Base-by-base conservation (phyloP, 306 rosid species). In the Betula pendula region DNA sequence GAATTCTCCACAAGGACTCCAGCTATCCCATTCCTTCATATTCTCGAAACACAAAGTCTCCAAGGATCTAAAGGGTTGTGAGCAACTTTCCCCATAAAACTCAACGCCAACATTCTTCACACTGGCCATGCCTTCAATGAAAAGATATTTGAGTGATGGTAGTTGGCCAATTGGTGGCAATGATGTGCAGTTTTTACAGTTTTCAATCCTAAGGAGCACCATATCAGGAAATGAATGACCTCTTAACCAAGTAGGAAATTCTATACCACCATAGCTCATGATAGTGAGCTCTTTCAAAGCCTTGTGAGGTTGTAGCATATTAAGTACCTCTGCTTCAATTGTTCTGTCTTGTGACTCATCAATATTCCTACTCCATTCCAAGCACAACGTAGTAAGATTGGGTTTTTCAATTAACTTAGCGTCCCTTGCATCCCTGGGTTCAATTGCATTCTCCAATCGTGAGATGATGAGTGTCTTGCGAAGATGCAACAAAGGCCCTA, bases 181-280 rank as follows among this genome's bases (percentile, higher is more conserved):
- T 0, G 62, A 73, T 42, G n/a, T 44, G 48, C 69, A 73, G 0
- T 25, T 45, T 38, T 25, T 58, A 44, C 67, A 72, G 10, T 11
- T 38, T 40, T 53, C 24, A 35, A 72, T 52, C 8, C 16, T 38
- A 1, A 72, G 1, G 17, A 38, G 0, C 22, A 22, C 79, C 79
- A 75, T 49, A 8, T 50, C 8, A 8, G 42, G 63, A 31, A 75
- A 75, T 38, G 31, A 65, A 50, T 63, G 13, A 65, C 9, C 4
- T 49, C 65, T 59, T 1, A 75, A 14, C 72, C 79, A 75, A 6
- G 65, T 1, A 20, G 79, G 69, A 50, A 75, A 65, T n/a, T 50
- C 8, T 1, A 1, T 5, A 31, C 79, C 73, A 0, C 4, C 72
- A 49, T 75, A 75, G 3, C 79, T 24, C 0, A 0, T 8, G 40